Conservation (phyloP, 2,329 filamentous ascomycete species). For the Ceratocystis colombiana region DNA sequence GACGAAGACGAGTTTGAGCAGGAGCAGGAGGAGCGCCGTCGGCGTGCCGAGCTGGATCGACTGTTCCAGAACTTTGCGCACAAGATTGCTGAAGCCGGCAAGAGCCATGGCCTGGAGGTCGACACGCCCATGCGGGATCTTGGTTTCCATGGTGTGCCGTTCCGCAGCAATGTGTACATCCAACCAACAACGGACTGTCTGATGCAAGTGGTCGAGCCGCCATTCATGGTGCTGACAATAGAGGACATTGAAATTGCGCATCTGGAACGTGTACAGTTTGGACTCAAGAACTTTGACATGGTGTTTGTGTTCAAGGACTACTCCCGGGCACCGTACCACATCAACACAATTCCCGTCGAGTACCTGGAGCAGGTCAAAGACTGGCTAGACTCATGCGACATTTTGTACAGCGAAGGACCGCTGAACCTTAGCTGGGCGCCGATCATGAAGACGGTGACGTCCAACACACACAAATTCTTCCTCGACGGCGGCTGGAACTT, state of each 20-base stretch:
- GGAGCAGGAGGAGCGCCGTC: constrained; percentile 89
- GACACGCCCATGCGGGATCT: constrained; percentile 96
- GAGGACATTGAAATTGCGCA: constrained; percentile 95
- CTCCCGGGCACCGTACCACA: constrained; percentile 74
- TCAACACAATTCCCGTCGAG: constrained; percentile 97
- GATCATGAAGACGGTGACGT: constrained; percentile 97
- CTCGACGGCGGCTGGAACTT: constrained; percentile 92
- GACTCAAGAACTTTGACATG: constrained; percentile 96
- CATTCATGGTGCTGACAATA: constrained; percentile 89
- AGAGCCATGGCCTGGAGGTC: constrained; percentile 80
- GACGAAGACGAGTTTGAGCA: constrained; percentile 98
- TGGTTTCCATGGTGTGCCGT: constrained; percentile 92
- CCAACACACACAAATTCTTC: constrained; percentile 92
- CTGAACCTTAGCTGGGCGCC: constrained; percentile 98
- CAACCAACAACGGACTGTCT: constrained; percentile 95
- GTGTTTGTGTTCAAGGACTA: constrained; percentile 99
- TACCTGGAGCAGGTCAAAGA: constrained; percentile 92
- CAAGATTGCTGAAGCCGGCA: constrained; percentile 92
- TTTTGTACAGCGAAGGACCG: constrained; percentile 86
- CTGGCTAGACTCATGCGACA: constrained; percentile 92
- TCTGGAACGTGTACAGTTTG: constrained; percentile 90
- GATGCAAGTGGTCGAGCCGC: constrained; percentile 92
- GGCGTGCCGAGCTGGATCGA: constrained; percentile 83
- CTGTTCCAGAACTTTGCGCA: constrained; percentile 94
- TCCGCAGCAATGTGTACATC: constrained; percentile 88